These are phyloP conservation scores for Zymoseptoria tritici DNA, from an alignment of 2,329 filamentous ascomycete species.

Conservation along the genomic window DNA sequence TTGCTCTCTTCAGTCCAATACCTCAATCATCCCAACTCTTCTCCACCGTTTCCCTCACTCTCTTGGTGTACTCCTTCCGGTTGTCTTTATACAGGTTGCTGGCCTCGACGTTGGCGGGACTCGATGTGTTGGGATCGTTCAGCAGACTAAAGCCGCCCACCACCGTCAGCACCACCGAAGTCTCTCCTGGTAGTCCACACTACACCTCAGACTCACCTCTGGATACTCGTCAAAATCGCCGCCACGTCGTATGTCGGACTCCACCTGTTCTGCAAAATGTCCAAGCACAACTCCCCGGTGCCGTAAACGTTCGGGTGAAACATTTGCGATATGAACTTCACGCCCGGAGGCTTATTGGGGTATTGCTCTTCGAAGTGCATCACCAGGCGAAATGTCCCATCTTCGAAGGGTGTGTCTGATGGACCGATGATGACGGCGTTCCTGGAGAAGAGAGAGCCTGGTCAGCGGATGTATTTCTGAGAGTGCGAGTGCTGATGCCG, in stretches of 20 bases:
- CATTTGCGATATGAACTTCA: constrained; percentile 99
- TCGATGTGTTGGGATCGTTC: constrained; percentile 98
- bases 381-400: constrained; percentile 92
- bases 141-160: constrained; percentile 59
- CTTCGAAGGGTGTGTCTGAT: constrained; percentile 94
- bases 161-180: not conserved
- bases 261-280: constrained; percentile 97
- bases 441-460: constrained; percentile 45
- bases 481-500: not conserved
- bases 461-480: constrained; percentile 2
- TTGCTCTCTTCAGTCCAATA: not conserved
- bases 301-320: constrained; percentile 99
- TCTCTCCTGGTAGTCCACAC: not conserved
- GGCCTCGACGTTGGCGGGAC: constrained; percentile 93
- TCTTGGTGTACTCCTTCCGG: constrained; percentile 89
- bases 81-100: constrained; percentile 99
- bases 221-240: constrained; percentile 92
- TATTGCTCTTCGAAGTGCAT: constrained; percentile 99
- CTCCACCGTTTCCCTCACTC: constrained; percentile 92
- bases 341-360: constrained; percentile 92
- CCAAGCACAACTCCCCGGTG: constrained; percentile 89
- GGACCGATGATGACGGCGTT: constrained; percentile 98
- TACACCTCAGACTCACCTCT: constrained; percentile 57
- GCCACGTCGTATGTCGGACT: constrained; percentile 98
- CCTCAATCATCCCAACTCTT: constrained; percentile 88